Percentiles rank a stretch among this genome's conserved stretches.
Evolutionary conservation across 2,329 filamentous ascomycete genomes (phyloP).

Genomic region (Trichoderma semiorbis): DNA sequence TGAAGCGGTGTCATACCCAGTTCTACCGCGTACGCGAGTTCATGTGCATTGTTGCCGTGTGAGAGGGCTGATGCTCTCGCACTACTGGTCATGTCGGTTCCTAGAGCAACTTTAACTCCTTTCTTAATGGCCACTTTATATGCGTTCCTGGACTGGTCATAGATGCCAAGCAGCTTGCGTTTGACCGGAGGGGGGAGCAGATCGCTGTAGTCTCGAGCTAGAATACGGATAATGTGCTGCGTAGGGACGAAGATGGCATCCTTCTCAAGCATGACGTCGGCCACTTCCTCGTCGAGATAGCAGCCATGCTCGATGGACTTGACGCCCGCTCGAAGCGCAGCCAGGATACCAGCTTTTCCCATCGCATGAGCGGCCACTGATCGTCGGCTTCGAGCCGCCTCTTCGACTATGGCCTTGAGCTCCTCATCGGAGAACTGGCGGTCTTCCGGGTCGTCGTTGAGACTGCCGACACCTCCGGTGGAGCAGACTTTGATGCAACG

Average conservation of each 20-base stretch:
- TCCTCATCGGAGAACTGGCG: slow-evolving; percentile 41
- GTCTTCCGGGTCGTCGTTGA: slow-evolving; percentile 37
- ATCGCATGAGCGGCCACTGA: slow-evolving; percentile 40
- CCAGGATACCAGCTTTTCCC: slow-evolving; percentile 39
- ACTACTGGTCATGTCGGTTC: slow-evolving; percentile 39
- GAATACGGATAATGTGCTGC: slow-evolving; percentile 34
- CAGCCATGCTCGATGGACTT: slow-evolving; percentile 39
- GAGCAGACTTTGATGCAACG: slow-evolving; percentile 40
- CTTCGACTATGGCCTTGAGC: slow-evolving; percentile 36
- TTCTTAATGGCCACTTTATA: slow-evolving; percentile 38
- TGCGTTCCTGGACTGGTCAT: slow-evolving; percentile 35
- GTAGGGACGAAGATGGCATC: slow-evolving; percentile 39
- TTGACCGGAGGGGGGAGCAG: slow-evolving; percentile 28
- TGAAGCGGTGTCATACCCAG: slow-evolving; percentile 47
- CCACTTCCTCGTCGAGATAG: slow-evolving; percentile 40
- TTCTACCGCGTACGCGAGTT: slow-evolving; percentile 46
- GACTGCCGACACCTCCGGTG: slow-evolving; percentile 38
- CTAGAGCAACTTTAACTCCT: slow-evolving; percentile 39
- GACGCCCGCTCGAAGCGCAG: slow-evolving; percentile 37
- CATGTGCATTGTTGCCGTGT: slow-evolving; percentile 36
- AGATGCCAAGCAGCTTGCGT: slow-evolving; percentile 25
- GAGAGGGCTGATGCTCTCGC: slow-evolving; percentile 24
- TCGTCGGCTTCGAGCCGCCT: slow-evolving; percentile 36
- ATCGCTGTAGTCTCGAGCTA: slow-evolving; percentile 31
- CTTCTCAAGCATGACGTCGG: slow-evolving; percentile 37